phyloP scores from a whole-genome alignment of 2,329 filamentous ascomycete genomes.

The Ceratocystis alfenasii region DNA sequence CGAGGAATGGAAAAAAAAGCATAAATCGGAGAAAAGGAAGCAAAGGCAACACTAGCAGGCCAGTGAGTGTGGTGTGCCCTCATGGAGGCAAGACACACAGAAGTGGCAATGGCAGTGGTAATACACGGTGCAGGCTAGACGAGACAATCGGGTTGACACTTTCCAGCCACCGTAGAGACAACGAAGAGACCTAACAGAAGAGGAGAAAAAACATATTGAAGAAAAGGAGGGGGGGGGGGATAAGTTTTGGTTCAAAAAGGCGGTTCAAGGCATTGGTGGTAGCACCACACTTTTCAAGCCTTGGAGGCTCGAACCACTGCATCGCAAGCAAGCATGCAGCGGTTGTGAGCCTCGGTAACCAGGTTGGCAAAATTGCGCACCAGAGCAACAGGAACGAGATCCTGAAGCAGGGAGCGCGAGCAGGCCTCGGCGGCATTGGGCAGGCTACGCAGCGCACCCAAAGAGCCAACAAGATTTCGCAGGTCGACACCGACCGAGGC shows the following conservation, averaged over 20 bases:
- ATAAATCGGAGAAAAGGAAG: no score
- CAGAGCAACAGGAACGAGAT: slow-evolving; percentile 83
- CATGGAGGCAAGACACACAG: neutral
- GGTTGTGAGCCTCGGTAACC: slow-evolving; percentile 57
- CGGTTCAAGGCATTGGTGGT: slow-evolving; percentile 11
- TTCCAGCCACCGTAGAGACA: slow-evolving; percentile 9
- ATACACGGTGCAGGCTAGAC: slow-evolving; percentile 8
- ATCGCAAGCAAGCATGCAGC: slow-evolving; percentile 8
- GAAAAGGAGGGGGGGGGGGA: neutral
- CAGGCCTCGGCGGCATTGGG: slow-evolving; percentile 78
- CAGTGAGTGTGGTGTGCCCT: neutral
- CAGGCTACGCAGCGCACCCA: slow-evolving; percentile 63
- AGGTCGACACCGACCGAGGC: slow-evolving; percentile 7
- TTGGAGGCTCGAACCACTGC: slow-evolving; percentile 9
- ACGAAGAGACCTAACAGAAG: slow-evolving; percentile 10
- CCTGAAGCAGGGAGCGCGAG: slow-evolving; percentile 84
- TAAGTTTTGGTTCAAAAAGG: slow-evolving; percentile 3
- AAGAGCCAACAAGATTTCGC: slow-evolving; percentile 25
- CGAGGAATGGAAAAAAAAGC: neutral
- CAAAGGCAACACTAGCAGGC: no score
- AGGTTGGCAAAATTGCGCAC: slow-evolving; percentile 87
- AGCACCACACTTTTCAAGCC: slow-evolving; percentile 13
- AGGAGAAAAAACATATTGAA: slow-evolving; percentile 19
- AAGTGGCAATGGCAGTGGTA: slow-evolving; percentile 1
- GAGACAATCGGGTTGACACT: slow-evolving; percentile 5